Evolutionary conservation across 2,329 filamentous ascomycete genomes (phyloP).

Genomic region (Trichoderma sp.): DNA sequence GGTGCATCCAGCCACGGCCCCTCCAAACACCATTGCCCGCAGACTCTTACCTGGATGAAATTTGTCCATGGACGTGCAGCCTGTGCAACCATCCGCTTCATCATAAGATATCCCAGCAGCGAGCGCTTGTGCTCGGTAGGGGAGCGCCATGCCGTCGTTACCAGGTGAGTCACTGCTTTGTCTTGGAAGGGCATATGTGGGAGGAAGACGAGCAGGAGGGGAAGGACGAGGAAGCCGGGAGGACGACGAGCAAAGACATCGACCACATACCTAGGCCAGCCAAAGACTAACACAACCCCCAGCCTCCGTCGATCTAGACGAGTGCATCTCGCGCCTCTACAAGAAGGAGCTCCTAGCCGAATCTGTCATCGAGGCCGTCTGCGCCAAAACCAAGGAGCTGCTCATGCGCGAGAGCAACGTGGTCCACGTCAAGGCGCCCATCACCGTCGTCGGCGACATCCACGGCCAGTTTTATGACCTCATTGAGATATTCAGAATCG

Average conservation of each 20-base stretch:
- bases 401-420: conserved; percentile 99
- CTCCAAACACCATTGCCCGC: conserved; percentile 43
- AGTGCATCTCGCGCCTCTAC: conserved; percentile 96
- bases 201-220: no score
- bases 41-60: conserved; percentile 36
- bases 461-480: conserved; percentile 99
- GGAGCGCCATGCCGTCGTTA: conserved; percentile 56
- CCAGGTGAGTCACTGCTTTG: conserved; percentile 49
- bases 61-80: conserved; percentile 19
- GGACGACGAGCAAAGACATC: no score
- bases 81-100: conserved; percentile 18
- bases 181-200: no score
- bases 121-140: background rate
- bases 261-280: no score
- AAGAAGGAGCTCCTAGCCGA: conserved; percentile 96
- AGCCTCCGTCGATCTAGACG: conserved; percentile 97
- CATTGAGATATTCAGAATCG: conserved; percentile 99
- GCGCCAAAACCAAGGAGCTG: conserved; percentile 97
- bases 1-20: conserved; percentile 41
- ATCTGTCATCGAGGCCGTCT: conserved; percentile 98
- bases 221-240: no score
- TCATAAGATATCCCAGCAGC: conserved; percentile 2
- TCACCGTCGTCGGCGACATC: conserved; percentile 97
- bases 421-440: conserved; percentile 91
- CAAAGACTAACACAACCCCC: conserved; percentile 19